Evolutionary conservation across 2,329 filamentous ascomycete species (phyloP).

Genomic region (Xylaria sp.): DNA sequence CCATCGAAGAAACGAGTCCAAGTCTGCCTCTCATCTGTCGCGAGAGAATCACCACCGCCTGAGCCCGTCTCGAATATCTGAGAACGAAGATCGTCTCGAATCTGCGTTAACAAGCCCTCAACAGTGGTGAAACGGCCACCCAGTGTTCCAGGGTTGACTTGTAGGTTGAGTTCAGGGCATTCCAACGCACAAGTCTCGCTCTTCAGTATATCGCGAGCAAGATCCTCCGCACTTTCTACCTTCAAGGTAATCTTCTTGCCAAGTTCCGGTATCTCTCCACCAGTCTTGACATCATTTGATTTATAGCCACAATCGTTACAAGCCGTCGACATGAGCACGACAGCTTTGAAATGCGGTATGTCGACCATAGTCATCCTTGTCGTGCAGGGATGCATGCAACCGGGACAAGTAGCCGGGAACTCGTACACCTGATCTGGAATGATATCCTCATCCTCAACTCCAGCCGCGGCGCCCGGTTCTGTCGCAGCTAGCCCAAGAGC

Average conservation of each 20-base stretch:
- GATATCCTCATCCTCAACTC: slow-evolving; percentile 84
- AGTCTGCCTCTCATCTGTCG: slow-evolving; percentile 68
- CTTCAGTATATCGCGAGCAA: slow-evolving; percentile 94
- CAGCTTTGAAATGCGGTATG: slow-evolving; percentile 97
- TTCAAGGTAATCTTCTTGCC: slow-evolving; percentile 84
- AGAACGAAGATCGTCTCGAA: slow-evolving; percentile 85
- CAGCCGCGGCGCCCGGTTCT: slow-evolving; percentile 57
- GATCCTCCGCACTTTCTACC: slow-evolving; percentile 75
- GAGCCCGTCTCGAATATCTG: slow-evolving; percentile 82
- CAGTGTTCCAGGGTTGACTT: slow-evolving; percentile 91
- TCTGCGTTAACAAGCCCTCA: slow-evolving; percentile 90
- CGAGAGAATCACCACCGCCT: slow-evolving; percentile 81
- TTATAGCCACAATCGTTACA: slow-evolving; percentile 94
- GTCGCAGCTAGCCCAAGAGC: slow-evolving; percentile 76
- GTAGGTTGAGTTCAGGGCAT: slow-evolving; percentile 86
- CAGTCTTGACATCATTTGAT: slow-evolving; percentile 97
- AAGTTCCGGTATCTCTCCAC: slow-evolving; percentile 86
- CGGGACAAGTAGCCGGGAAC: slow-evolving; percentile 91
- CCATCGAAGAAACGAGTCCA: slow-evolving; percentile 86
- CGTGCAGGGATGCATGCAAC: slow-evolving; percentile 84
- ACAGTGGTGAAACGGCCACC: slow-evolving; percentile 97
- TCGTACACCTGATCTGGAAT: slow-evolving; percentile 92
- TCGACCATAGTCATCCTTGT: slow-evolving; percentile 99
- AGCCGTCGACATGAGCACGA: slow-evolving; percentile 92
- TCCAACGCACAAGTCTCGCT: slow-evolving; percentile 89